phyloP scores from a whole-genome alignment of 208 protist genomes.

The Leishmania tarentolae region DNA sequence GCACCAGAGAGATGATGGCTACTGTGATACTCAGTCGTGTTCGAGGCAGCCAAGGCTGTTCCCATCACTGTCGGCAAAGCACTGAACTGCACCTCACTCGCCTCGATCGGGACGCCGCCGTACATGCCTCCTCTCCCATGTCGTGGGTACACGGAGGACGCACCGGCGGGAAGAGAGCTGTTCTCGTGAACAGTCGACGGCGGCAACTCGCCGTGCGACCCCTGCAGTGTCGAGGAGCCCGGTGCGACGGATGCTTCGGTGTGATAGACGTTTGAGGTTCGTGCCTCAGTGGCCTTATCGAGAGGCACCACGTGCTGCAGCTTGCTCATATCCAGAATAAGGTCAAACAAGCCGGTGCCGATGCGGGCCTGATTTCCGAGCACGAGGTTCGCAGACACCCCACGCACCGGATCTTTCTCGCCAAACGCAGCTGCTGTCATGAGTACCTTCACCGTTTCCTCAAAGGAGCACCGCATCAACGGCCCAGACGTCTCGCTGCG shows the following conservation, averaged over 20 bases:
- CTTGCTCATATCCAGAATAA: constrained; percentile 94
- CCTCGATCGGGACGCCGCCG: constrained; percentile 50
- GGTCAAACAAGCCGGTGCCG: constrained; percentile 97
- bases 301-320: constrained; percentile 85
- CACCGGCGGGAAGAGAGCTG: constrained; percentile 46
- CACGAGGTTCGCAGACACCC: constrained; percentile 98
- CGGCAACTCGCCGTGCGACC: constrained; percentile 42
- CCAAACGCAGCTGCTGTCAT: constrained; percentile 97
- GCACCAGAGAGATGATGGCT: constrained; percentile 26
- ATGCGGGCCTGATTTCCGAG: constrained; percentile 96
- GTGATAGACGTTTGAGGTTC: constrained; percentile 84
- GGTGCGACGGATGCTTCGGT: constrained; percentile 59
- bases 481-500: constrained; percentile 94
- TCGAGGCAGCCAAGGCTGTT: constrained; percentile 26
- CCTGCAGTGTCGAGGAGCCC: constrained; percentile 20
- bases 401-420: constrained; percentile 95
- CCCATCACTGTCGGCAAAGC: constrained; percentile 13
- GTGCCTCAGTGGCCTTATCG: constrained; percentile 76
- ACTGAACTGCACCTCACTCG: constrained; percentile 67
- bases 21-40: constrained; percentile 42
- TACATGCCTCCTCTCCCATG: constrained; percentile 35
- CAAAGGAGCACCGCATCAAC: constrained; percentile 99
- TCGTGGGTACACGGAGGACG: constrained; percentile 23
- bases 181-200: constrained; percentile 78
- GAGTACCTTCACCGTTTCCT: constrained; percentile 99